Evolutionary conservation across 352 stramenopile genomes (phyloP), one percentile per base, ranked within the genome.

Genomic region (Phytophthora tubulina): DNA sequence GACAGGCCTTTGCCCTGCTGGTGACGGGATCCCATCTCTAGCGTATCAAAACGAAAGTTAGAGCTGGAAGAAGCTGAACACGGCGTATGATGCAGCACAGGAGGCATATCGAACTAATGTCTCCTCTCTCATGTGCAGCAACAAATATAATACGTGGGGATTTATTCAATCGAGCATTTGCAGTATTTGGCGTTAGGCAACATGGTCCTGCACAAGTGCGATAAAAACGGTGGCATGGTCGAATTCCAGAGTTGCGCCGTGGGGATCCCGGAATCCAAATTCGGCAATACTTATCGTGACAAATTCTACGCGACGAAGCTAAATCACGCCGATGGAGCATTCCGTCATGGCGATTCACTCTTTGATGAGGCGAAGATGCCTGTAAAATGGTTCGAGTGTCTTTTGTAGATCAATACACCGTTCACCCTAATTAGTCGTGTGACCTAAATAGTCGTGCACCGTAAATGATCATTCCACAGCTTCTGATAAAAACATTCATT

Each of bases 301-400:
- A 46, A 27, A 15, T 84, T 67, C 75, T 84, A 67, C 79, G 80
- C 35, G 13, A 48, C 52, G 5, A 17, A 63, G 11, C 36, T 63
- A 27, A 63, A 70, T n/a, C 63, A 72, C 48, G 30, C 39, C 2
- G 79, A 86, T 63, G 67, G 57, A 13, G 51, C 76, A 10, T 85
- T 86, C 52, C 63, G 61, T n/a, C 36, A 71, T 61, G 76, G 76
- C 30, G 76, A 86, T 55, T 59, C 63, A 4, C 61, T 72, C 30
- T 53, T 75, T 10, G 53, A 66, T 21, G 48, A 67, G 27, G n/a
- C 70, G 13, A 67, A 79, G 52, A 83, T 74, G 62, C 69, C 72
- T 6, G 50, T 78, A 14, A 83, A 76, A 52, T 79, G 72, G 78
- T 81, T 81, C 30, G 72, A 79, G 55, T 82, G 74, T 10, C 35